Base-by-base conservation (phyloP, 2,329 filamentous ascomycete species). In the Didymella pinodella region DNA sequence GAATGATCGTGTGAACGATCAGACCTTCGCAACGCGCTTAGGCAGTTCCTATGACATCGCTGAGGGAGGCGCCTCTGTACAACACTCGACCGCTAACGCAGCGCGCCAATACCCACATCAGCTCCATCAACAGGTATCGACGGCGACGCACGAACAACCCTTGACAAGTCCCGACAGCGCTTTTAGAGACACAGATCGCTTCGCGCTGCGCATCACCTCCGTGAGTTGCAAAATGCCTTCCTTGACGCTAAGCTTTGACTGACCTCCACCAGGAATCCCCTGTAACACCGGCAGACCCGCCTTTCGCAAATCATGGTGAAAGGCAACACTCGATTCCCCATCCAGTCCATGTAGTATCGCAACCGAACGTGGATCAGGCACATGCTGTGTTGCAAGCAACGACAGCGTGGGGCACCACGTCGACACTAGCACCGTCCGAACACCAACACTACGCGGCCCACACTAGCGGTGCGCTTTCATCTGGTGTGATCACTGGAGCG, bases 251-350 rank as follows among this genome's bases (percentile, higher is more conserved):
- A 57, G 38, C 52, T 48, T 41, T 51, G 52, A 64, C 69, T 74
- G 64, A 73, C 44, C 50, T 34, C 48, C 49, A 43, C 49, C 54
- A 71, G 69, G 65, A 66, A 38, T 61, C 59, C 57, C 59, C 67
- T 61, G 57, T 65, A 43, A 59, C 64, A 49, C 53, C 65, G 20
- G 61, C 44, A 62, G 65, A 69, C 59, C 65, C 70, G 62, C 64
- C 66, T 48, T 71, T 67, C 49, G 49, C 65, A 47, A 63, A 62
- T 50, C 63, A 66, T 56, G 59, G 59, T 32, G 65, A 62, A 31
- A 65, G 57, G 46, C 59, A 62, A 32, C 70, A 65, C 18, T 59
- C 70, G 26, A 59, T 71, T 34, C 59, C 70, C 34, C 67, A 61
- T 40, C 60, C 63, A 28, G 54, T 69, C 25, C 68, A 70, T 54